These are phyloP conservation scores for Calonectria fujianensis DNA, from an alignment of 2,329 filamentous ascomycete species.

Conservation along the genomic window DNA sequence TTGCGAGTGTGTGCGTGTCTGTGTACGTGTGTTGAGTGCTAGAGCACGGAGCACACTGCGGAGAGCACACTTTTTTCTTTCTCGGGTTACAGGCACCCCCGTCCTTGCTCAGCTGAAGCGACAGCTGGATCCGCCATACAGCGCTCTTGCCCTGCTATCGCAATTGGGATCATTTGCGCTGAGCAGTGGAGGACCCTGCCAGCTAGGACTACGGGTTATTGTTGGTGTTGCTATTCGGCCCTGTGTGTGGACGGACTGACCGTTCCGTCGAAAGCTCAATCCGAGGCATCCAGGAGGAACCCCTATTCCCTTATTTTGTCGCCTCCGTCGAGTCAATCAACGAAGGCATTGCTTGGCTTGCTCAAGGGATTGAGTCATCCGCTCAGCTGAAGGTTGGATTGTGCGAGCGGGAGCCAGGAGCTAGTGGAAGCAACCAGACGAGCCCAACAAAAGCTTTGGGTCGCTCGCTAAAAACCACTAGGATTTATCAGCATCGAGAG, in stretches of 20 bases:
- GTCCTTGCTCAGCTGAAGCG: constrained; percentile 49
- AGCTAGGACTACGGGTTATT: constrained; percentile 23
- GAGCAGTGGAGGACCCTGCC: constrained; percentile 25
- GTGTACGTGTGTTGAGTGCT: constrained; percentile 45
- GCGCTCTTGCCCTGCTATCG: constrained; percentile 33
- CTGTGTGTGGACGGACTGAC: constrained; percentile 44
- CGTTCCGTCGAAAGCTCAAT: constrained; percentile 35
- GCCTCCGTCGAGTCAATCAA: constrained; percentile 32
- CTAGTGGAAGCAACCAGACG: constrained; percentile 44
- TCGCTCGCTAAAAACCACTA: constrained; percentile 40
- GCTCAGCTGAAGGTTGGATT: constrained; percentile 47
- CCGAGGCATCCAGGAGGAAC: constrained; percentile 15
- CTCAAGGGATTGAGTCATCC: constrained; percentile 49
- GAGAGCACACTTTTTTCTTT: constrained; percentile 3
- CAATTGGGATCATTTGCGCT: constrained; percentile 30
- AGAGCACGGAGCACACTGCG: constrained; percentile 44
- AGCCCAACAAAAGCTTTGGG: constrained; percentile 49
- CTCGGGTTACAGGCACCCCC: constrained; percentile 47
- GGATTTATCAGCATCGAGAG: constrained; percentile 46
- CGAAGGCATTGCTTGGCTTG: constrained; percentile 40
- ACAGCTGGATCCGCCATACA: constrained; percentile 39
- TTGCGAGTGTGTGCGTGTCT: constrained; percentile 42
- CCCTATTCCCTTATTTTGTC: constrained; percentile 3
- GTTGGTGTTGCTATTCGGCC: constrained; percentile 45
- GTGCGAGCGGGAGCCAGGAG: constrained; percentile 31